Base-by-base conservation (phyloP, 495 filamentous ascomycete genomes). In the Talaromyces proteolyticus region DNA sequence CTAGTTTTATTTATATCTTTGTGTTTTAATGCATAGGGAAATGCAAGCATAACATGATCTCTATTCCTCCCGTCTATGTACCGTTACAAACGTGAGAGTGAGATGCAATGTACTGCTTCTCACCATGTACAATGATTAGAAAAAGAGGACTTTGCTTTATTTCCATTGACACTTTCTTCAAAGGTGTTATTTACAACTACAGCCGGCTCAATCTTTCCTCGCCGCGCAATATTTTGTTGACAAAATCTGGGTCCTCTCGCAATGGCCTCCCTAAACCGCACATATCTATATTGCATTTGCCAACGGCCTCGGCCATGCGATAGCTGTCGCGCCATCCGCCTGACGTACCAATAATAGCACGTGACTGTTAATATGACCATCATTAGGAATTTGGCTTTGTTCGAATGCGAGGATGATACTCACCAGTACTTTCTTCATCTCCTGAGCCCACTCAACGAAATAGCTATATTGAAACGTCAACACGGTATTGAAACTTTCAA, bases 341-440 rank as follows among this genome's bases (percentile, higher is more conserved):
- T 22, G 54, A 53, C 0, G 54, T 57, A 12, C 54, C 54, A 47
- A 57, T 57, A 17, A 53, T 50, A 16, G 54, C 54, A 10, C 54
- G 51, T 10, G 54, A 57, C 54, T 57, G n/a, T n/a, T n/a, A n/a
- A 34, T 24, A 10, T 10, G 22, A n/a, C 1, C 17, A 24, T 22
- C 38, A 49, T 41, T 14, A 10, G 11, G 8, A 18, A 29, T 5
- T 29, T 12, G 12, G 25, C n/a, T n/a, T n/a, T n/a, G n/a, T n/a
- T n/a, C n/a, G n/a, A 5, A 29, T 29, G 25, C 12, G 25, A 29
- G 25, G 25, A 6, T 5, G 5, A 5, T 12, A 50, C 51, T 42
- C 34, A 57, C 54, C 42, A 57, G 38, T 3, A 57, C 50, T 40
- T 53, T 57, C 18, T 53, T 57, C 22, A 57, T 22, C 34, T 57